Percentiles rank a stretch among this genome's conserved stretches.
These are phyloP conservation scores for Sarocladium kiliense DNA, from an alignment of 2,329 filamentous ascomycete genomes.

Conservation along the genomic window DNA sequence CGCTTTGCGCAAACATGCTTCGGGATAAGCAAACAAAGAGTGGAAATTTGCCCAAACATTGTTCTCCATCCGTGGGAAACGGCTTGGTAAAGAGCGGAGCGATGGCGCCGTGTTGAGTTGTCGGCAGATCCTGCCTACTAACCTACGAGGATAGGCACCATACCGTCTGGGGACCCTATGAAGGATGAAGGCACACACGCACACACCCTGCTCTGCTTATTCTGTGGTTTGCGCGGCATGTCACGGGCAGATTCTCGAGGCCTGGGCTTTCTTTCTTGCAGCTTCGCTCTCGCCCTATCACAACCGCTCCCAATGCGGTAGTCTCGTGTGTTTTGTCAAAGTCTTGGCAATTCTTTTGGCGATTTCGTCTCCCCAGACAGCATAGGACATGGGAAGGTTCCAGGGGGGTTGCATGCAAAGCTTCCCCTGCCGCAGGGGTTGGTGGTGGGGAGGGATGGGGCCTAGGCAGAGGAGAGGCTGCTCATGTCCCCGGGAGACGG, in stretches of 20 bases:
- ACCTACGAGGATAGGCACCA: background rate
- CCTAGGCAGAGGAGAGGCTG: background rate
- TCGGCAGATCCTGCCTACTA: background rate
- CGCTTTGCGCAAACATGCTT: background rate
- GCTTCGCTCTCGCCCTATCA: background rate
- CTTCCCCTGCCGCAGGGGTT: background rate
- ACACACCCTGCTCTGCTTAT: background rate
- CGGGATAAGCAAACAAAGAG: background rate
- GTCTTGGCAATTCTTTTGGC: background rate
- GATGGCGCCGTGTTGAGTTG: background rate
- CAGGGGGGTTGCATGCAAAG: background rate
- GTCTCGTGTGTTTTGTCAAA: constrained; percentile 8
- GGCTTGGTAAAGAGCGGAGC: background rate
- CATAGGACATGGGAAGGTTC: background rate
- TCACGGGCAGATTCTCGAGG: background rate
- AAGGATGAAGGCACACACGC: background rate
- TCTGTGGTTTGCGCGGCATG: background rate
- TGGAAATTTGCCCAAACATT: no score
- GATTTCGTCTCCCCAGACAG: background rate
- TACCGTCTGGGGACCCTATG: background rate
- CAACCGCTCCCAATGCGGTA: constrained; percentile 1
- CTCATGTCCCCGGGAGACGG: constrained; percentile 1
- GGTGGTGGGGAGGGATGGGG: background rate
- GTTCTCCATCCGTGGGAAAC: background rate
- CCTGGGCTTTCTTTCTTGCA: background rate